Conservation (phyloP, 192 early-diverging fungal species). For the Entomortierella parvispora region DNA sequence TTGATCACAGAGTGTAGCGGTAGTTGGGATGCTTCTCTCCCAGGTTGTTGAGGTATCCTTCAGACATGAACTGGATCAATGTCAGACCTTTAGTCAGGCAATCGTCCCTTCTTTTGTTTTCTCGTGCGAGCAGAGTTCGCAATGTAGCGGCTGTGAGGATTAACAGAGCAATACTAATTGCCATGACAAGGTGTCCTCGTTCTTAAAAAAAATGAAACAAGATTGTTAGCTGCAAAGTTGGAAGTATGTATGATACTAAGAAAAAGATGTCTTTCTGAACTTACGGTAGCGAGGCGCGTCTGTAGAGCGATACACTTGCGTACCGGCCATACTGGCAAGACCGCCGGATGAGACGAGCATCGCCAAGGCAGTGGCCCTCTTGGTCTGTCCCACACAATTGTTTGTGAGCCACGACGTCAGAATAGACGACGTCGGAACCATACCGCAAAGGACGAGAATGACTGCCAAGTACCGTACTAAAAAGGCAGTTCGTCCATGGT, state of each 20-base stretch:
- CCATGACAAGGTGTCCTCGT: conserved; percentile 22
- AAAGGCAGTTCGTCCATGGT: not conserved
- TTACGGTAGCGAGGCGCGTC: conserved; percentile 63
- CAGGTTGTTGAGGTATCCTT: conserved; percentile 21
- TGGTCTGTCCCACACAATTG: conserved; percentile 67
- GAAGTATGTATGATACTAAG: too few relatives aligned
- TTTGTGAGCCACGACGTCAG: conserved; percentile 64
- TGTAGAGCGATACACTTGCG: conserved; percentile 65
- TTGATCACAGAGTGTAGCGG: conserved; percentile 18
- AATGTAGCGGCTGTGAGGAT: conserved; percentile 23
- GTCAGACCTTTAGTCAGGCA: conserved; percentile 13
- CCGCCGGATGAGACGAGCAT: conserved; percentile 64
- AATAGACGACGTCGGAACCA: conserved; percentile 14
- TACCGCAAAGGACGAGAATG: conserved; percentile 22
- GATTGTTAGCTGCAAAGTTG: too few relatives aligned
- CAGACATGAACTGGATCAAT: conserved; percentile 28
- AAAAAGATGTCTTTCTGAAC: not conserved
- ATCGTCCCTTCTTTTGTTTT: conserved; percentile 38
- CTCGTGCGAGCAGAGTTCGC: conserved; percentile 29
- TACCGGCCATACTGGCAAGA: conserved; percentile 61
- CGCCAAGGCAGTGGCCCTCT: conserved; percentile 64
- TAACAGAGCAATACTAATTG: conserved; percentile 11
- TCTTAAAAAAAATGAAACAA: not conserved
- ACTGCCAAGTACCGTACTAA: conserved; percentile 14
- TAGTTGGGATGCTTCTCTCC: conserved; percentile 33